Percentiles rank a stretch among this genome's conserved stretches.
Conservation (phyloP, 2,329 filamentous ascomycete genomes). For the Arthroderma sp. region DNA sequence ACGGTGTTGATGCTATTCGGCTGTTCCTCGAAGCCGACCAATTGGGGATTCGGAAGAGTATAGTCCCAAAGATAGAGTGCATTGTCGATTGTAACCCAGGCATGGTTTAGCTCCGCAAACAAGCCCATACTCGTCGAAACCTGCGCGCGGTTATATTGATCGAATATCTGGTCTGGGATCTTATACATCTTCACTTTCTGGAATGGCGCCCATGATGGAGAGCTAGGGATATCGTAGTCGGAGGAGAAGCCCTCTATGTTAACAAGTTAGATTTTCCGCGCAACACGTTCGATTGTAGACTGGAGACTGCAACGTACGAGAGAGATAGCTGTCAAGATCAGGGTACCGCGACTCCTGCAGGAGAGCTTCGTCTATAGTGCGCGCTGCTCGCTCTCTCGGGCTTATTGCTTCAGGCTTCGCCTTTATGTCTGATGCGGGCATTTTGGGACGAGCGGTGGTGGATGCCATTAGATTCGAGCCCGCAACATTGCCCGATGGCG, state of each 20-base stretch:
- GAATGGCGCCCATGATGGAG: slow-evolving; percentile 71
- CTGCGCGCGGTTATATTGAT: slow-evolving; percentile 79
- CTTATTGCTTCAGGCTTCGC: slow-evolving; percentile 44
- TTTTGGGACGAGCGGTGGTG: slow-evolving; percentile 8
- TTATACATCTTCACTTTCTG: slow-evolving; percentile 75
- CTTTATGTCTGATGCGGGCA: slow-evolving; percentile 24
- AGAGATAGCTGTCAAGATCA: slow-evolving; percentile 77
- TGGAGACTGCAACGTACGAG: slow-evolving; percentile 50
- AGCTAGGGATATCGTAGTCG: slow-evolving; percentile 68
- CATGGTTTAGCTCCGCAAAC: slow-evolving; percentile 88
- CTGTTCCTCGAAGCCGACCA: slow-evolving; percentile 86
- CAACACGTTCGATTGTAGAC: neutral
- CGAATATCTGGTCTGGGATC: slow-evolving; percentile 83
- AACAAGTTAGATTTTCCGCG: neutral
- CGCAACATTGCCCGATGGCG: slow-evolving; percentile 4
- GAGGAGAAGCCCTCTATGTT: slow-evolving; percentile 71
- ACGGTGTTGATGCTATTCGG: slow-evolving; percentile 81
- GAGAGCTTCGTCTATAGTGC: slow-evolving; percentile 69
- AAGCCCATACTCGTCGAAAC: slow-evolving; percentile 89
- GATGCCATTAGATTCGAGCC: slow-evolving; percentile 7
- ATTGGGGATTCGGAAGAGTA: slow-evolving; percentile 76
- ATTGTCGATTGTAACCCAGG: slow-evolving; percentile 93
- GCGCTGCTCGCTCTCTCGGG: slow-evolving; percentile 67
- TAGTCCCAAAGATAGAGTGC: slow-evolving; percentile 97
- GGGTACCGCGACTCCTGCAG: slow-evolving; percentile 69